A percentile compares a stretch with the other conserved stretches of the same genome.
phyloP scores from a whole-genome alignment of 371 early-diverging fungal species.

The Zancudomyces culisetae region DNA sequence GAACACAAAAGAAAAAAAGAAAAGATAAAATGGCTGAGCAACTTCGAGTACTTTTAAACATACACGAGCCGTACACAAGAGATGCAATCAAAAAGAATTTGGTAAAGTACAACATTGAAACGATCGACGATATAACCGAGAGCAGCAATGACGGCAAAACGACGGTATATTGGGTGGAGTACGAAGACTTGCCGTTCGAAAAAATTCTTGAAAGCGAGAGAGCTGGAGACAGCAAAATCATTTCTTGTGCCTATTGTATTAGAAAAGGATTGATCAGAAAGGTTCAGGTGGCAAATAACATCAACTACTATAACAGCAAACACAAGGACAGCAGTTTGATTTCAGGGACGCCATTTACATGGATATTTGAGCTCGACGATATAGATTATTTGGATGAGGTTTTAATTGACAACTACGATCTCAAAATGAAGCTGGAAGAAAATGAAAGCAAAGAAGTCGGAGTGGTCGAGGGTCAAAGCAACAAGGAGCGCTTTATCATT shows the following conservation, averaged over 20 bases:
- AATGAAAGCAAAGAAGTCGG: constrained; percentile 10
- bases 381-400: constrained; percentile 51
- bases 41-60: too few species aligned
- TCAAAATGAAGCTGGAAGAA: constrained; percentile 29
- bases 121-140: background rate
- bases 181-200: constrained; percentile 41
- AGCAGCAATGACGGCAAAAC: background rate
- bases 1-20: too few species aligned
- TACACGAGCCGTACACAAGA: too few species aligned
- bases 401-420: constrained; percentile 46
- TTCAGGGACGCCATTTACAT: constrained; percentile 39
- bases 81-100: too few species aligned
- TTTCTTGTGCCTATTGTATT: constrained; percentile 41
- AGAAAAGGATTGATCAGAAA: constrained; percentile 49
- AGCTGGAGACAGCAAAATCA: constrained; percentile 6
- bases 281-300: constrained; percentile 38
- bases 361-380: constrained; percentile 47
- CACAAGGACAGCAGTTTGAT: constrained; percentile 31
- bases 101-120: too few species aligned
- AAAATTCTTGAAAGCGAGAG: constrained; percentile 15
- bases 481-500: constrained; percentile 31
- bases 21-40: too few species aligned
- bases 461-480: background rate
- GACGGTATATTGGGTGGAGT: constrained; percentile 43
- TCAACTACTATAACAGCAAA: constrained; percentile 32